Conservation (phyloP, 768 basidiomycete genomes). For the Baorangia bicolor region DNA sequence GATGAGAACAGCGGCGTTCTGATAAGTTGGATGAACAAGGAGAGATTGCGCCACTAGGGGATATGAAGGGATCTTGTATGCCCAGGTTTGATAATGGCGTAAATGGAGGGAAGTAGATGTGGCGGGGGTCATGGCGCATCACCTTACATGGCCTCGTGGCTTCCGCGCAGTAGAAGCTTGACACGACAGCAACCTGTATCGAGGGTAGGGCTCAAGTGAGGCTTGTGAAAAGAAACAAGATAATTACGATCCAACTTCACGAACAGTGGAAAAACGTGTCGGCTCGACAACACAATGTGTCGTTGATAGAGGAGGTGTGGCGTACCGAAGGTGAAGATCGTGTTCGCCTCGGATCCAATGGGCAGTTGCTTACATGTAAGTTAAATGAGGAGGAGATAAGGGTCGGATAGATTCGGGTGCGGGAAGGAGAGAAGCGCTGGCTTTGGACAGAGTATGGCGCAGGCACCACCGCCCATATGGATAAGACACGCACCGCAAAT, state of each 20-base stretch:
- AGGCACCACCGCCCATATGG: constrained; percentile 15
- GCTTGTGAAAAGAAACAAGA: not conserved
- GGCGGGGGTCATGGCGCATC: not conserved
- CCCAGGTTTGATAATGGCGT: constrained; percentile 7
- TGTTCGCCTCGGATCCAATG: not conserved
- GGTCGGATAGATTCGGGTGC: constrained; percentile 24
- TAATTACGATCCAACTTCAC: not conserved
- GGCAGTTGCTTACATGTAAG: not conserved
- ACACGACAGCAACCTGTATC: not conserved
- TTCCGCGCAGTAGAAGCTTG: constrained; percentile 5
- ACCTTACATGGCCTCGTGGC: constrained; percentile 13
- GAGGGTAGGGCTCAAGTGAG: not conserved
- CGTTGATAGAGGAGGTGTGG: not conserved
- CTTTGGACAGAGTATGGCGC: not conserved
- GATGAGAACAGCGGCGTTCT: not conserved
- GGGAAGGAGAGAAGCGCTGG: constrained; percentile 13
- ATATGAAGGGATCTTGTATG: not conserved
- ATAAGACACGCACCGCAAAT: constrained; percentile 17
- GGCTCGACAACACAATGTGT: not conserved
- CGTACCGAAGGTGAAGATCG: not conserved
- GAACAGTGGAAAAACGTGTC: too few relatives aligned
- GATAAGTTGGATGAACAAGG: not conserved
- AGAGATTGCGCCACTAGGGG: not conserved
- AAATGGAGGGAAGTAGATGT: constrained; percentile 2
- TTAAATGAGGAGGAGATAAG: constrained; percentile 1